phyloP scores from a whole-genome alignment of 2,329 filamentous ascomycete species.

The Bertia moriformis region DNA sequence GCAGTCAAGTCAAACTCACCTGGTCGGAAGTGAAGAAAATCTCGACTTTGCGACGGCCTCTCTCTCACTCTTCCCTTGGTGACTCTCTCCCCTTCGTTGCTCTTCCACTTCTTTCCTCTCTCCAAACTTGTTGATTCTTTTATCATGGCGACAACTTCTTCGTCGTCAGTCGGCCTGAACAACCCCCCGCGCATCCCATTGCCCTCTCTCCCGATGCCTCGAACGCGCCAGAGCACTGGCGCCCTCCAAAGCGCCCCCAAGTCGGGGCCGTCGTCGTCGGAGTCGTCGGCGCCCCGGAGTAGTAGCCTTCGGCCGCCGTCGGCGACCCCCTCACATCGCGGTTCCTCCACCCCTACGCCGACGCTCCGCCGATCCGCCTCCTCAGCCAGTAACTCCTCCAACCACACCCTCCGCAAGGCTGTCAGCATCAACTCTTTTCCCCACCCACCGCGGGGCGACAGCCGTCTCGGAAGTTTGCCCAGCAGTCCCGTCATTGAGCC shows the following conservation, averaged over 20 bases:
- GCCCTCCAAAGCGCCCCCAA: slow-evolving; percentile 25
- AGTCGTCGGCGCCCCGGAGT: slow-evolving; percentile 27
- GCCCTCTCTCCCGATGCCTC: slow-evolving; percentile 59
- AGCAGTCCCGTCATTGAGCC: slow-evolving; percentile 23
- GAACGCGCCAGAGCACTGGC: slow-evolving; percentile 54
- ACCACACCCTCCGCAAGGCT: slow-evolving; percentile 62
- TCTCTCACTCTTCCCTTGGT: no score
- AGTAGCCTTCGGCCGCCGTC: slow-evolving; percentile 46
- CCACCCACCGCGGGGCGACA: slow-evolving; percentile 63
- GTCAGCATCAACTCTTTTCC: slow-evolving; percentile 92
- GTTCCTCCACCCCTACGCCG: slow-evolving; percentile 40
- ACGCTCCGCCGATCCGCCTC: slow-evolving; percentile 40
- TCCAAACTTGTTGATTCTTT: no score
- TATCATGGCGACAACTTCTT: no score
- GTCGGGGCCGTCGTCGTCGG: no score
- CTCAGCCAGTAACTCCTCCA: slow-evolving; percentile 42
- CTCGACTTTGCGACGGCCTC: no score
- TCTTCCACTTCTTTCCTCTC: no score
- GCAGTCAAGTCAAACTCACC: no score
- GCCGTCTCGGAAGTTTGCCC: slow-evolving; percentile 38
- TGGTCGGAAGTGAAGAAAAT: no score
- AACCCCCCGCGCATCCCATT: slow-evolving; percentile 60
- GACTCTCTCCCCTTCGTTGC: no score
- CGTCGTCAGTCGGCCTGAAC: no score
- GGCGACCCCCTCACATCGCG: slow-evolving; percentile 32